These are phyloP conservation scores for Mucor saturninus DNA, from an alignment of 371 early-diverging fungal genomes.

Conservation along the genomic window DNA sequence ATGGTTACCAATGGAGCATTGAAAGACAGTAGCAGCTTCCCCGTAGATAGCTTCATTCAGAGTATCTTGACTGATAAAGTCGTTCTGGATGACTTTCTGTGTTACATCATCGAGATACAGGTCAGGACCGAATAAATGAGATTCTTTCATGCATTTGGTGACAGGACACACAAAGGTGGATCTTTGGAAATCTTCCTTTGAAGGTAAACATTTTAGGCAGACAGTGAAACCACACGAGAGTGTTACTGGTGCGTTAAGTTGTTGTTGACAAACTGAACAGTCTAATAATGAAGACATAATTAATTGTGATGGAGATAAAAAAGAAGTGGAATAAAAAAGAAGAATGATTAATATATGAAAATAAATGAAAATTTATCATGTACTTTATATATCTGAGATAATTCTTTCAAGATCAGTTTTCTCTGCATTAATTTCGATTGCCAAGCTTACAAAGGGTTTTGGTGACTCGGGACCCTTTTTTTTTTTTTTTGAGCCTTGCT, in stretches of 20 bases:
- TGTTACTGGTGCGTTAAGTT: conserved; percentile 41
- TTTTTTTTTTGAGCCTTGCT: neutral
- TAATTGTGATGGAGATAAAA: neutral
- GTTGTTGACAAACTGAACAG: conserved; percentile 40
- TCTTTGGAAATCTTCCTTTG: conserved; percentile 11
- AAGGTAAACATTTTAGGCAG: conserved; percentile 46
- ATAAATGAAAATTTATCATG: neutral
- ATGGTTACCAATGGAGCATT: conserved; percentile 65
- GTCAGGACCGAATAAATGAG: conserved; percentile 41
- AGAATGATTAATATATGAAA: neutral
- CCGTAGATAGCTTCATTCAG: neutral
- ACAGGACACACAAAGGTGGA: conserved; percentile 41
- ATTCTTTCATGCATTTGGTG: conserved; percentile 20
- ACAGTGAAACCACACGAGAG: conserved; percentile 55
- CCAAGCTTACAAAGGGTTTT: neutral
- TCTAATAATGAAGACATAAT: conserved; percentile 20
- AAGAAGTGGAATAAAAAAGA: neutral
- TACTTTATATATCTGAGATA: neutral
- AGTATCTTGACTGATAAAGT: neutral
- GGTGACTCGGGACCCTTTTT: neutral
- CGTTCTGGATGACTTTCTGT: neutral
- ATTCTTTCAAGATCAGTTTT: conserved; percentile 1
- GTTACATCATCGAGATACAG: conserved; percentile 10
- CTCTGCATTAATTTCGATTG: conserved; percentile 3
- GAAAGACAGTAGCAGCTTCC: conserved; percentile 44